Conservation (phyloP, 192 early-diverging fungal genomes). For the Phlyctochytrium arcticum region DNA sequence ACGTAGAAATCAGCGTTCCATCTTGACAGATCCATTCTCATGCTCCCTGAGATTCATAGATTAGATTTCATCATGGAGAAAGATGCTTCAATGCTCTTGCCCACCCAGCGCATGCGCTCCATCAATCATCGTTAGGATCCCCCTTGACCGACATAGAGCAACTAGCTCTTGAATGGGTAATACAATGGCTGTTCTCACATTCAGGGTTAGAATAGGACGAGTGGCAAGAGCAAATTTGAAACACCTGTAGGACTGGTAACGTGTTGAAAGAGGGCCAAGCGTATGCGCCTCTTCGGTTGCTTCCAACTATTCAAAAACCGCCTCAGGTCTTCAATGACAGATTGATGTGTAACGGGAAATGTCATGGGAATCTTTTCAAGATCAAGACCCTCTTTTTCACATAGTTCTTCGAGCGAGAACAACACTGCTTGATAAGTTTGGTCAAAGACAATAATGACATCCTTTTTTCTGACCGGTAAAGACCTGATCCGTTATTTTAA, state of each 20-base stretch:
- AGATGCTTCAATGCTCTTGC: no score
- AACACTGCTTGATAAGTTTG: slow-evolving; percentile 21
- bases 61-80: no score
- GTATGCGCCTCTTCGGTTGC: not conserved
- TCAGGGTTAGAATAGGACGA: not conserved
- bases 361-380: slow-evolving; percentile 17
- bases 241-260: slow-evolving; percentile 32
- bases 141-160: slow-evolving; percentile 10
- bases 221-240: not conserved
- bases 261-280: slow-evolving; percentile 34
- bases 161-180: slow-evolving; percentile 32
- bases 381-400: not conserved
- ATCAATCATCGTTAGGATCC: slow-evolving; percentile 32
- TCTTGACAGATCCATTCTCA: slow-evolving; percentile 22
- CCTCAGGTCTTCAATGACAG: slow-evolving; percentile 1
- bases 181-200: slow-evolving; percentile 19
- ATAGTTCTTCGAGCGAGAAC: slow-evolving; percentile 4
- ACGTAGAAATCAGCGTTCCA: slow-evolving; percentile 55
- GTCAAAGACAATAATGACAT: slow-evolving; percentile 27
- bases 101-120: slow-evolving; percentile 39
- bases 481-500: no score
- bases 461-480: no score
- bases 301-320: slow-evolving; percentile 3
- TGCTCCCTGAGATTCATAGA: no score
- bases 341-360: slow-evolving; percentile 8